Evolutionary conservation across 805 yeast species (phyloP), one percentile per base, ranked within the genome.

Genomic region (Cyberlindnera suaveolens): DNA sequence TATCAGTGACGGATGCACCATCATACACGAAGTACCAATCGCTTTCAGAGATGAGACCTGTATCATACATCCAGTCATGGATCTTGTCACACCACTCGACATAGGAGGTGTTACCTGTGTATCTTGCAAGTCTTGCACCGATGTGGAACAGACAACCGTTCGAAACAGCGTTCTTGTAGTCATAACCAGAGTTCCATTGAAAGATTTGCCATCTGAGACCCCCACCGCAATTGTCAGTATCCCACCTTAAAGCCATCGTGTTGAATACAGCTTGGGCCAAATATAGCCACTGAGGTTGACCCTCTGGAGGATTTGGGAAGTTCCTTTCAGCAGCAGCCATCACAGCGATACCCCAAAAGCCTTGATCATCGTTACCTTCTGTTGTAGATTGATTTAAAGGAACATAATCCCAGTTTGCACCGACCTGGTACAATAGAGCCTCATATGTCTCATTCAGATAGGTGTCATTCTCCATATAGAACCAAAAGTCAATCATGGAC

Each of bases 301-400:
- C 71, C 1, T 52, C 46, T 62, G 75, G 67, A 1, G 90, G 89
- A 55, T 85, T 84, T 6, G 85, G 70, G 64, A 88, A 88, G 64
- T 84, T 84, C 58, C 85, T 75, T 58, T 87, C 96, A 2, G 88
- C 82, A 1, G 96, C 96, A 15, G 75, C 78, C 85, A 87, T 80
- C 3, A 72, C 93, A 2, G 93, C 83, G 37, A 88, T 69, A 1
- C 95, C 96, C 96, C 96, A 87, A 59, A 88, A 84, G 0, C 86
- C 95, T 65, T 87, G 96, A 70, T 87, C 96, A 70, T 87, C 96
- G 59, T 87, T 87, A 63, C 96, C 96, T 64, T 87, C 95, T 2
- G 93, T 80, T 8, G 82, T 73, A 10, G 88, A 74, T 61, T 87
- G 95, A 66, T 86, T 87, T 36, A 80, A 64, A 2, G 96, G 96